Conservation (phyloP, 176 grass and related monocot genomes). For the Oryza nivara region DNA sequence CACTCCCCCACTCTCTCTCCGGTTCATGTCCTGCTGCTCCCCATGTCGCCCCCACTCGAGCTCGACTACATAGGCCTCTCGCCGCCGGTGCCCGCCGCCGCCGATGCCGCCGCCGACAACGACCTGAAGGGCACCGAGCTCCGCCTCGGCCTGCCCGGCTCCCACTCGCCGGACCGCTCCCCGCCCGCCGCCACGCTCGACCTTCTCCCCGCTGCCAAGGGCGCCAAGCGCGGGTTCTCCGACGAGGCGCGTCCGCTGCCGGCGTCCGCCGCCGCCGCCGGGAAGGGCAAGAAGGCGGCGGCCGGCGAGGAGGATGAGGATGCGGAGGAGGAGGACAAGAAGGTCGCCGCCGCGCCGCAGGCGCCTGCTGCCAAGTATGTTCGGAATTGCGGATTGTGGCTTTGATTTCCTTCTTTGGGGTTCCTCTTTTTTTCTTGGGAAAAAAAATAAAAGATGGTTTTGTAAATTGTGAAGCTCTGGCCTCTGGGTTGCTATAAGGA, state of each 20-base stretch:
- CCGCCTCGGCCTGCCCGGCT: conserved; percentile 85
- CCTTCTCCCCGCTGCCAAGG: conserved; percentile 77
- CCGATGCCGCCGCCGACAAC: conserved; percentile 19
- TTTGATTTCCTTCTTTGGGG: neutral
- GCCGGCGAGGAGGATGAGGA: conserved; percentile 15
- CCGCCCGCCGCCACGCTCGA: conserved; percentile 53
- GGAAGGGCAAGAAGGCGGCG: conserved; percentile 54
- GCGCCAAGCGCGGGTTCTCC: conserved; percentile 83
- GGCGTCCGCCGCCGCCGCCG: conserved; percentile 27
- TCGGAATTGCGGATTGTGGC: neutral
- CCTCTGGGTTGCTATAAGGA: neutral
- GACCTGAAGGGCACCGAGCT: conserved; percentile 91
- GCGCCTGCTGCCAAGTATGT: conserved; percentile 68
- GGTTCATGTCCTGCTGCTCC: conserved; percentile 72
- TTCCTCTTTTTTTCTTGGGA: neutral
- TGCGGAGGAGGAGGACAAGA: conserved; percentile 42
- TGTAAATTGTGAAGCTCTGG: conserved; percentile 13
- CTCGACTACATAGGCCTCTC: conserved; percentile 94
- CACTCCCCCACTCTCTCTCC: conserved; percentile 8
- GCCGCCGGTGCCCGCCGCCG: conserved; percentile 33
- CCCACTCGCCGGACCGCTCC: conserved; percentile 48
- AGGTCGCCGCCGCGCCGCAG: conserved; percentile 44
- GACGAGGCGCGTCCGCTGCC: conserved; percentile 44
- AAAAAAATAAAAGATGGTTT: neutral
- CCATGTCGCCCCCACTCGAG: conserved; percentile 89